A percentile compares a stretch with the other conserved stretches of the same genome.
Conservation (phyloP, 2,329 filamentous ascomycete genomes). For the Leptographium procerum region DNA sequence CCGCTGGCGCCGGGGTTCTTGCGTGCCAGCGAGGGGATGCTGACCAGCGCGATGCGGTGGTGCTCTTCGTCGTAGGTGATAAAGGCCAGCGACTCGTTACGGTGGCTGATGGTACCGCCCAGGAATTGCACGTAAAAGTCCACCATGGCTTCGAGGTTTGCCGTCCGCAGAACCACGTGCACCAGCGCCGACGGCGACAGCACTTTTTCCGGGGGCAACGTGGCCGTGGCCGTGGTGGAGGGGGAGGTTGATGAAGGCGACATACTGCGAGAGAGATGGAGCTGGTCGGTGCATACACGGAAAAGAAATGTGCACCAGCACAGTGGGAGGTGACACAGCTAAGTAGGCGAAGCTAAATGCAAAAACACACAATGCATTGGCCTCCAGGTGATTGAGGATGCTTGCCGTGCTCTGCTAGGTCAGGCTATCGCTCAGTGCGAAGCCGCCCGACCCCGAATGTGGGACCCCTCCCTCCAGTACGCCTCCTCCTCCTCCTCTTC, state of each 20-base stretch:
- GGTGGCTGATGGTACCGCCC: constrained; percentile 18
- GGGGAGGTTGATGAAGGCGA: background rate
- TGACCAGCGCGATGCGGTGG: constrained; percentile 32
- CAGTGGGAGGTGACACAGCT: background rate
- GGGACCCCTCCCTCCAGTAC: background rate
- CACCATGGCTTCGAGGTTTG: constrained; percentile 19
- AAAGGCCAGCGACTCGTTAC: constrained; percentile 22
- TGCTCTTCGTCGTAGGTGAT: constrained; percentile 35
- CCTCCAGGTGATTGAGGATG: background rate
- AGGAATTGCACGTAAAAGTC: constrained; percentile 27
- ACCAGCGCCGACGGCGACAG: constrained; percentile 4
- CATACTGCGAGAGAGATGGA: background rate
- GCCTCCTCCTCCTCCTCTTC: background rate
- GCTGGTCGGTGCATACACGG: background rate
- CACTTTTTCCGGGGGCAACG: background rate
- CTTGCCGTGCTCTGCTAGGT: background rate
- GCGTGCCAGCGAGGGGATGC: constrained; percentile 12
- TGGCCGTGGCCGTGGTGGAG: background rate
- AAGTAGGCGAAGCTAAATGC: too few species aligned
- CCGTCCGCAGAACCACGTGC: constrained; percentile 8
- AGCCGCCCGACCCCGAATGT: background rate
- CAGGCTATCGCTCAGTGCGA: background rate
- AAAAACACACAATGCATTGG: background rate
- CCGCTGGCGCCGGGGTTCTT: constrained; percentile 18
- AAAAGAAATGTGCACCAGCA: background rate